phyloP scores from a whole-genome alignment of 1,284 basidiomycete genomes.

The Ceratobasidium sp. region DNA sequence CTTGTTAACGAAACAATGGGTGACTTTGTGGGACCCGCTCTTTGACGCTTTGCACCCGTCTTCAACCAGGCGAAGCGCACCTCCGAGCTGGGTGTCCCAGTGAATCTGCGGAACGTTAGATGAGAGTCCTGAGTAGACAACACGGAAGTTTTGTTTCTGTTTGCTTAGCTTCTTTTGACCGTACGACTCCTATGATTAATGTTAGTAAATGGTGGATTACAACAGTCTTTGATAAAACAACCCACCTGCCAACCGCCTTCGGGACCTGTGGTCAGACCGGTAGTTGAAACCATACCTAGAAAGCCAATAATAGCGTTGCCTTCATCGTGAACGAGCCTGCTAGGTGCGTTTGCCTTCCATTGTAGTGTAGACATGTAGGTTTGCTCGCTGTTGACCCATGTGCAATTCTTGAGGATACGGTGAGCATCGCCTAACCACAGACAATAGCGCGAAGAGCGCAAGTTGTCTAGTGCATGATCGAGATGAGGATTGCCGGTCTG shows the following conservation, averaged over 20 bases:
- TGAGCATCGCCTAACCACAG: not conserved
- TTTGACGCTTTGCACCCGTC: not conserved
- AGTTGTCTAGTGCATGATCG: too few relatives aligned
- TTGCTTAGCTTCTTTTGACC: not conserved
- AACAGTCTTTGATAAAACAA: not conserved
- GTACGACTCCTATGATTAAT: not conserved
- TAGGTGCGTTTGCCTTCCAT: not conserved
- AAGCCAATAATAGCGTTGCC: not conserved
- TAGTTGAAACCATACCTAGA: not conserved
- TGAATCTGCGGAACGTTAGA: not conserved
- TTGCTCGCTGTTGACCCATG: not conserved
- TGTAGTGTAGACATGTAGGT: not conserved
- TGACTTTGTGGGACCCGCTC: not conserved
- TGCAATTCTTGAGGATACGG: not conserved
- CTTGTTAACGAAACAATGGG: too few relatives aligned
- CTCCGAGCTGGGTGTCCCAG: not conserved
- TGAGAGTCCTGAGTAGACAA: not conserved
- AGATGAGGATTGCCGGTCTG: too few relatives aligned
- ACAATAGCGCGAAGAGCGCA: not conserved
- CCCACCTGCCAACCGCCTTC: constrained; percentile 6
- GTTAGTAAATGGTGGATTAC: too few relatives aligned
- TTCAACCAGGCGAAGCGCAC: not conserved
- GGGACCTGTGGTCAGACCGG: not conserved
- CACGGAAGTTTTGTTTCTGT: not conserved
- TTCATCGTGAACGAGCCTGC: not conserved